Conservation (phyloP, 2,329 filamentous ascomycete genomes). For the Curvularia verruculosa region DNA sequence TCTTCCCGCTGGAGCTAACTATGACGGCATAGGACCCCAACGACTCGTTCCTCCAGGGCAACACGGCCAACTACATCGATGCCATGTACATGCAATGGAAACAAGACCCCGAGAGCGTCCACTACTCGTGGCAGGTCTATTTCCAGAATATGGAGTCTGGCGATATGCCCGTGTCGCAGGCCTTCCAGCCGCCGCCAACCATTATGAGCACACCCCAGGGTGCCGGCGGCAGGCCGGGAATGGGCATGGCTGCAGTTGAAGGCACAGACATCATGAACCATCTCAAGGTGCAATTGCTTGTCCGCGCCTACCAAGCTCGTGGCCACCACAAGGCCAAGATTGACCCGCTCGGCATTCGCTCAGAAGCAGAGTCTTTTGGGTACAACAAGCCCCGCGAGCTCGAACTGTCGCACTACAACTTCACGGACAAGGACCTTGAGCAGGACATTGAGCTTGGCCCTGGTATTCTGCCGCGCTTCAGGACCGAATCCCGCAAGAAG, state of each 20-base stretch:
- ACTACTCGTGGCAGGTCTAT: constrained; percentile 98
- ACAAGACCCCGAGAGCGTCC: constrained; percentile 87
- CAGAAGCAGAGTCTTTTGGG: constrained; percentile 80
- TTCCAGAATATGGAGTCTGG: constrained; percentile 99
- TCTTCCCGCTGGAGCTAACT: constrained; percentile 35
- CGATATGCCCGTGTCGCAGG: constrained; percentile 96
- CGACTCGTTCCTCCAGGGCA: constrained; percentile 95
- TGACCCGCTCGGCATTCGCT: constrained; percentile 92
- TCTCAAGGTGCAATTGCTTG: constrained; percentile 95
- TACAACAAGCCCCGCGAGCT: constrained; percentile 91
- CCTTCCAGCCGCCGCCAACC: constrained; percentile 93
- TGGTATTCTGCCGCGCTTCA: constrained; percentile 93
- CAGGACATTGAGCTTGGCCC: constrained; percentile 90
- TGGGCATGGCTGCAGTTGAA: constrained; percentile 68
- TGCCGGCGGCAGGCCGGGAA: constrained; percentile 72
- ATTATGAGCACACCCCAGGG: constrained; percentile 82
- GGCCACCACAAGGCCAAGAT: constrained; percentile 99
- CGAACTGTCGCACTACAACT: constrained; percentile 90
- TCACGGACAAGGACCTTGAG: constrained; percentile 92
- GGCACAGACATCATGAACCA: constrained; percentile 91
- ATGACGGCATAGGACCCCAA: constrained; percentile 70
- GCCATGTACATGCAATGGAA: constrained; percentile 99
- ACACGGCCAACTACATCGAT: constrained; percentile 98
- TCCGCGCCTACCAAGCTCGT: constrained; percentile 95
- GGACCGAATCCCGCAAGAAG: constrained; percentile 84